Base-by-base conservation (phyloP, 768 basidiomycete species). In the Podaxis mareebaensis region DNA sequence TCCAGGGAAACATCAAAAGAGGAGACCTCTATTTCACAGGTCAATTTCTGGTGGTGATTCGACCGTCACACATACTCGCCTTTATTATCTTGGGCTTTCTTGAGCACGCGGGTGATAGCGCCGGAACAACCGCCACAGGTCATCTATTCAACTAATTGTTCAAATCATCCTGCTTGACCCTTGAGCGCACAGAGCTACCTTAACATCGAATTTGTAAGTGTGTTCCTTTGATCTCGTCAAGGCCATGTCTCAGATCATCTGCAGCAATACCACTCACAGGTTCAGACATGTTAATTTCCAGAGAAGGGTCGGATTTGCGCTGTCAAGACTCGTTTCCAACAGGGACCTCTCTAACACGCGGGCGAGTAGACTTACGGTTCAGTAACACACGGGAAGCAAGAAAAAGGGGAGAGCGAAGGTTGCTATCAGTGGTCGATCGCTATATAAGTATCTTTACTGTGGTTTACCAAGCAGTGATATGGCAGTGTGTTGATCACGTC, bases 61-160 rank as follows among this genome's bases (percentile, higher is more conserved):
- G 44, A 30, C 42, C 13, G n/a, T 52, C 28, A 42, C 26, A 10
- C 49, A 4, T 33, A 20, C 54, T 22, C 60, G 62, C 68, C 68
- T 70, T 75, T 78, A 63, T 74, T 77, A 65, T 81, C 77, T 64
- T 91, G 83, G 4, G 87, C 82, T 76, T 89, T 95, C 66, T 83
- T 77, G 46, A 96, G 81, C 13, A 87, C 94, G 30, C 91, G 86
- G 28, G 77, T 81, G 58, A 96, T 82, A 12, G 94, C 94, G 15
- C 90, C 88, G 33, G 93, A 93, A 78, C 94, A 96, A 28, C 94
- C 94, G 30, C 74, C 71, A 78, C 94, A 96, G 42, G 90, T 86
- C 93, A 95, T 95, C 93, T 93, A 59, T 0, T 12, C 24, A 33
- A 20, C 0, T 1, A 44, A 33, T 44, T 53, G 13, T 46, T 40